Evolutionary conservation across 176 grass and related monocot species (phyloP), one percentile per base, ranked within the genome.

Genomic region (Themeda triandra): DNA sequence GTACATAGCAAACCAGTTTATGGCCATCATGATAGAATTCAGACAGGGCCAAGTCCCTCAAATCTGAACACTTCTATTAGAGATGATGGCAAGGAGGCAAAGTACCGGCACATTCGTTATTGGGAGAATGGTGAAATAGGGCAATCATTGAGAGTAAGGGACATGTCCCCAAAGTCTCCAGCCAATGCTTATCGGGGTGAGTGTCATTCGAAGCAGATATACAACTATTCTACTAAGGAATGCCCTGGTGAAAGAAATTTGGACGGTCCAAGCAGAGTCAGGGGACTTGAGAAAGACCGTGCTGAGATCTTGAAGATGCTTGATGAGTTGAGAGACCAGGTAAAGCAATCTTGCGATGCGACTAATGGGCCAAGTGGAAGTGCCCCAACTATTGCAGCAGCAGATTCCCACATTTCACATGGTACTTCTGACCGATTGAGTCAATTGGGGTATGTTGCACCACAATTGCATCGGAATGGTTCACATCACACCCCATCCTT

Each of bases 291-390:
- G 75, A 92, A 92, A 90, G 93, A 95, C 67, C 87, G 87, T 19
- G 89, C 86, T 39, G 85, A 92, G 32, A 82, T 98, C 62, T 77
- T 98, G 60, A 85, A 75, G 84, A 94, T 94, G 93, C 93, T 99
- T 62, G 91, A 94, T 89, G 96, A 99, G 78, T 84, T 99, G 80
- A 92, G 96, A 63, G 96, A 90, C 56, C 96, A 95, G 84, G 89
- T 98, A 11, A 89, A 95, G 24, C 84, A 87, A 89, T 90, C 91
- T 3, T 89, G 91, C 51, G 91, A 98, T 69, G 85, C 79, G 29
- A 80, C 60, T 41, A 85, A 80, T 74, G 77, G 79, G 46, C 91
- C 73, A 59, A 87, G 77, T 73, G 30, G 69, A 68, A 86, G 69
- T 92, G 76, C 58, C 72, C 44, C 62, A 69, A 28, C 58, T 33